Percentiles rank a stretch among this genome's conserved stretches.
phyloP scores from a whole-genome alignment of 2,329 filamentous ascomycete species.

The Fusarium foetens region DNA sequence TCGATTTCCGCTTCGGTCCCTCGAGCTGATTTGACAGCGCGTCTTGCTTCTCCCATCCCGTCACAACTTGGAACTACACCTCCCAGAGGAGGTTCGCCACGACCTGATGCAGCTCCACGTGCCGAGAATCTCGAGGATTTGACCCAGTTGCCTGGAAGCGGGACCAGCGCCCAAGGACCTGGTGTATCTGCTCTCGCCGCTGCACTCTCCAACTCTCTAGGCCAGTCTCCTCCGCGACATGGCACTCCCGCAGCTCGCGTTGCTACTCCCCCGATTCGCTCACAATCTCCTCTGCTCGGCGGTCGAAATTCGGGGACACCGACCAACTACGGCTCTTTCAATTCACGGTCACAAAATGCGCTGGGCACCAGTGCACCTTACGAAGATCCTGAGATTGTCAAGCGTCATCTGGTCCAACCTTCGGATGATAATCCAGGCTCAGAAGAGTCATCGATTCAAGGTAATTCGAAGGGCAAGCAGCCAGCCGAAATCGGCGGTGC shows the following conservation, averaged over 20 bases:
- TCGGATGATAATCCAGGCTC: slow-evolving; percentile 58
- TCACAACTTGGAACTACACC: slow-evolving; percentile 52
- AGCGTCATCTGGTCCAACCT: slow-evolving; percentile 84
- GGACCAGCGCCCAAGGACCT: slow-evolving; percentile 75
- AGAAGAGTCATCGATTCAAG: slow-evolving; percentile 58
- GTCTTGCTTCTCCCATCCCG: slow-evolving; percentile 67
- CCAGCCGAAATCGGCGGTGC: slow-evolving; percentile 51
- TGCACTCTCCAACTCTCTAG: slow-evolving; percentile 80
- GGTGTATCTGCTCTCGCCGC: slow-evolving; percentile 89
- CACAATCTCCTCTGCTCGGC: slow-evolving; percentile 54
- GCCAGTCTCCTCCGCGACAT: slow-evolving; percentile 74
- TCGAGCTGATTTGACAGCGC: slow-evolving; percentile 69
- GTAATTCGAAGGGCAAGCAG: slow-evolving; percentile 65
- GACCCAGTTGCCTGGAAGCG: slow-evolving; percentile 73
- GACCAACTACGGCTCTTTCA: slow-evolving; percentile 88
- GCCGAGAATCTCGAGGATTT: slow-evolving; percentile 54
- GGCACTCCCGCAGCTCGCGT: slow-evolving; percentile 69
- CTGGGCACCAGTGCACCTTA: slow-evolving; percentile 65
- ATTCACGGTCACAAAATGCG: slow-evolving; percentile 69
- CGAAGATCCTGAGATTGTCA: slow-evolving; percentile 92
- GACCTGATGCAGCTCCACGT: slow-evolving; percentile 34
- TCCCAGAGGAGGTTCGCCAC: slow-evolving; percentile 51
- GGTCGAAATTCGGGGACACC: slow-evolving; percentile 61
- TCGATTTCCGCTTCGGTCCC: slow-evolving; percentile 64
- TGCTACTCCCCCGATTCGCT: slow-evolving; percentile 63